Evolutionary conservation across 164 flowering plant species (phyloP), one percentile per base, ranked within the genome.

Genomic region (Piper betle): DNA sequence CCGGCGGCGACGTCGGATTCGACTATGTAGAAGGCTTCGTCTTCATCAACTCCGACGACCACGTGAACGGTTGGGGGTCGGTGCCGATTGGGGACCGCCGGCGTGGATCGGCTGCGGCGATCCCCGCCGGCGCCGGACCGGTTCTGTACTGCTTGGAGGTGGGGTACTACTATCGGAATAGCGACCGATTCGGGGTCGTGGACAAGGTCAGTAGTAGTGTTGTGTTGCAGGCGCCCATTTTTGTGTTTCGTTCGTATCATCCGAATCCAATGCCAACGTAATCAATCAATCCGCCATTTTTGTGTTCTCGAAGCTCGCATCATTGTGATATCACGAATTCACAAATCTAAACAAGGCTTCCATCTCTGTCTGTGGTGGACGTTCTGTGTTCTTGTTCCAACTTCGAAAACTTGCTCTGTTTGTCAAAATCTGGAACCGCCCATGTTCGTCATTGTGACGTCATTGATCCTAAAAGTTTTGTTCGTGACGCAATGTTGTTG

Each of bases 21-120:
- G 92, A 91, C 55, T 91, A 88, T 79, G 73, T 88, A 11, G 97
- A 91, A 67, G 97, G 97, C 0, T 88, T 85, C 58, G 96, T 65
- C 1, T 84, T 91, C 60, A 80, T 79, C 18, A 86, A 88, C 80
- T 78, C 78, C 55, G 82, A 81, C 20, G 87, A 88, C 74, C 84
- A 82, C 25, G 78, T 81, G 11, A 81, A 81, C 57, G 96, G 95
- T 6, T 81, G 87, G 82, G 84, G 81, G 6, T 62, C 85, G 13
- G 95, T 92, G 5, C 81, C 84, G 0, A 37, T 88, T 12, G 65
- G 59, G n/a, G 63, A 78, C 55, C 59, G 64, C 46, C 80, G 75
- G 11, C 5, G 37, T 20, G 80, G 88, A 57, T 80, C 84, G 72
- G 80, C 78, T 46, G 9, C 42, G n/a, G 64, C n/a, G 0, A 39